Evolutionary conservation across 345 rosid genomes (phyloP).

Genomic region (Aethionema arabicum): DNA sequence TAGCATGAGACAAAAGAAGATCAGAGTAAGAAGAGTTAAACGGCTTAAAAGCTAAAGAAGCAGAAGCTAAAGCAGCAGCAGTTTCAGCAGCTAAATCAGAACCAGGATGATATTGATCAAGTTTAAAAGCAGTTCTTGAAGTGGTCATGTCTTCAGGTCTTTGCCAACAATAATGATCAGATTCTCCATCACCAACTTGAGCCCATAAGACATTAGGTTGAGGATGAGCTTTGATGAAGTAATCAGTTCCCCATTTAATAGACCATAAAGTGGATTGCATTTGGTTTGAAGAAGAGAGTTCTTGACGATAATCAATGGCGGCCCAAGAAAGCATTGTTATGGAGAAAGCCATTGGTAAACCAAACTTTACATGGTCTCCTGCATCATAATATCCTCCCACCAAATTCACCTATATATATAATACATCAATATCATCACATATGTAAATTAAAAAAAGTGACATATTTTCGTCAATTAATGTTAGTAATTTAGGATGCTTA

Average conservation of each 20-base stretch:
- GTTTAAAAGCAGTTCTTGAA: constrained; percentile 66
- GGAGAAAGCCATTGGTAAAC: constrained; percentile 81
- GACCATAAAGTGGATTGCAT: constrained; percentile 59
- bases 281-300: constrained; percentile 54
- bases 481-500: no score
- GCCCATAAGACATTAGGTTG: constrained; percentile 76
- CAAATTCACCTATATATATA: constrained; percentile 58
- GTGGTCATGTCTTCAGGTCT: constrained; percentile 92
- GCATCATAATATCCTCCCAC: constrained; percentile 94
- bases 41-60: constrained; percentile 76
- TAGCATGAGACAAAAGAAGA: constrained; percentile 61
- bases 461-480: no score
- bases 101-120: constrained; percentile 67
- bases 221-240: constrained; percentile 74
- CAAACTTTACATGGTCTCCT: constrained; percentile 91
- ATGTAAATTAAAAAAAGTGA: background rate
- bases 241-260: constrained; percentile 81
- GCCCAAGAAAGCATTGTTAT: constrained; percentile 82
- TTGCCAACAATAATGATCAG: constrained; percentile 91
- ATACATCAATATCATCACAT: constrained; percentile 15
- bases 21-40: constrained; percentile 74
- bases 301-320: constrained; percentile 55
- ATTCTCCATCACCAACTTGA: constrained; percentile 86
- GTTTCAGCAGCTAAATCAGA: constrained; percentile 87
- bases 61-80: constrained; percentile 78